phyloP scores from a whole-genome alignment of 1,284 basidiomycete genomes.

The Sporisorium exsertum region DNA sequence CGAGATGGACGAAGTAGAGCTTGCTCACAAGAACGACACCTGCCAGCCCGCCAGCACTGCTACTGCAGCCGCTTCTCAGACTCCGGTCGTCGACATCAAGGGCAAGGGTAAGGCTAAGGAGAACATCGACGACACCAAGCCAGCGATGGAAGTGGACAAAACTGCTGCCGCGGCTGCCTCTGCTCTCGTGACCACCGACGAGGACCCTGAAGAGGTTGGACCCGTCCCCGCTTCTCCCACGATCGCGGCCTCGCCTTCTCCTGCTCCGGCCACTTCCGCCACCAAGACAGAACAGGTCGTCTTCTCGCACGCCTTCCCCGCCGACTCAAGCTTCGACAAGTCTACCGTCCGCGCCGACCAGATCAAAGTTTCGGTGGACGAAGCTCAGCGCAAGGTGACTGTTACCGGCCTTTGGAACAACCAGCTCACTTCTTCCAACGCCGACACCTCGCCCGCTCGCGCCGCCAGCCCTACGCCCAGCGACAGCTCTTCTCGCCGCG shows the following conservation, averaged over 20 bases:
- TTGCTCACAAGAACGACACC: slow-evolving; percentile 33
- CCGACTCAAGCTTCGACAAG: slow-evolving; percentile 18
- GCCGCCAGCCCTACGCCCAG: slow-evolving; percentile 42
- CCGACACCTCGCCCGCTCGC: slow-evolving; percentile 12
- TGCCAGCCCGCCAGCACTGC: not conserved
- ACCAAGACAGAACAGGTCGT: slow-evolving; percentile 39
- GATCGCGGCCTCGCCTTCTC: slow-evolving; percentile 6
- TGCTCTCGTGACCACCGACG: slow-evolving; percentile 29
- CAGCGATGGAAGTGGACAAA: slow-evolving; percentile 34
- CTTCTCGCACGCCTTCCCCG: slow-evolving; percentile 43
- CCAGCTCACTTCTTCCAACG: slow-evolving; percentile 7
- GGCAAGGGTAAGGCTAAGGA: slow-evolving; percentile 48
- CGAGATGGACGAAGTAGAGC: slow-evolving; percentile 18
- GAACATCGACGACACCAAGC: slow-evolving; percentile 5
- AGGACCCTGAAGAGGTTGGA: slow-evolving; percentile 47
- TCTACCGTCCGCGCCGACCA: slow-evolving; percentile 31
- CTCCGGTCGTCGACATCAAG: slow-evolving; percentile 23
- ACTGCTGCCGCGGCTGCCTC: slow-evolving; percentile 19
- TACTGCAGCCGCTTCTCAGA: slow-evolving; percentile 8
- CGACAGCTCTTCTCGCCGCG: slow-evolving; percentile 34
- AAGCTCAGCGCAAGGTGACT: slow-evolving; percentile 41
- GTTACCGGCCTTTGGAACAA: slow-evolving; percentile 53
- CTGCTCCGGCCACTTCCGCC: slow-evolving; percentile 4
- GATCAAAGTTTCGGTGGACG: slow-evolving; percentile 50
- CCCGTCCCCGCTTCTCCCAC: slow-evolving; percentile 23